These are phyloP conservation scores for Gossypium herbaceum DNA, from an alignment of 345 rosid genomes.

Conservation along the genomic window DNA sequence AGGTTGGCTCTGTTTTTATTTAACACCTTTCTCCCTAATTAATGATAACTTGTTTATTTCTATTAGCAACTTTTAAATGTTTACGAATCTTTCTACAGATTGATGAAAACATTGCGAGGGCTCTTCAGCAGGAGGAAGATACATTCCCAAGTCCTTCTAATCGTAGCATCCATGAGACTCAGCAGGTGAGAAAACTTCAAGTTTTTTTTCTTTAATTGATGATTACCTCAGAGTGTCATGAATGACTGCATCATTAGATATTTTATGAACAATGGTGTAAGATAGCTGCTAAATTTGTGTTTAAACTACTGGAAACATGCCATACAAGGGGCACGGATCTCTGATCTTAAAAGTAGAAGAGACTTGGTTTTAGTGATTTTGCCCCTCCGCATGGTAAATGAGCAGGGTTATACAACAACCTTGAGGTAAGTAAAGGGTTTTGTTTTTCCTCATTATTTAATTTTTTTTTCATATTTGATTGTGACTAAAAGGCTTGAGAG, in stretches of 20 bases:
- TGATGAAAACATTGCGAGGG: conserved; percentile 56
- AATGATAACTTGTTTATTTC: conserved; percentile 9
- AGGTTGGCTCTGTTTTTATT: conserved; percentile 38
- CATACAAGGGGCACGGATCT: not conserved
- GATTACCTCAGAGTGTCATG: not conserved
- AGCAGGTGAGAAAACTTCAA: conserved; percentile 35
- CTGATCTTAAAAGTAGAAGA: not conserved
- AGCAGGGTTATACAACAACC: not conserved
- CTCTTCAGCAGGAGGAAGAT: conserved; percentile 61
- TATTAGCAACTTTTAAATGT: conserved; percentile 2
- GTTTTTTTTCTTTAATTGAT: not conserved
- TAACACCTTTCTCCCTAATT: conserved; percentile 4
- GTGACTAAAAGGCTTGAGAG: not conserved
- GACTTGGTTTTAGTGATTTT: not conserved
- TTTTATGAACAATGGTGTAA: not conserved
- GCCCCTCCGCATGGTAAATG: not conserved
- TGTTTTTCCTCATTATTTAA: not conserved
- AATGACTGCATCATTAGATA: not conserved
- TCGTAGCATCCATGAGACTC: conserved; percentile 22
- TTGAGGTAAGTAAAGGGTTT: not conserved
- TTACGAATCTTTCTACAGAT: conserved; percentile 36
- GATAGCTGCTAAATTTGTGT: not conserved
- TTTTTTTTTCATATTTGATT: not conserved
- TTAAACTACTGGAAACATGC: not conserved
- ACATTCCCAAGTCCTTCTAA: conserved; percentile 26